These are phyloP conservation scores for Ogataea neopini DNA, from an alignment of 805 yeast species.

Conservation along the genomic window DNA sequence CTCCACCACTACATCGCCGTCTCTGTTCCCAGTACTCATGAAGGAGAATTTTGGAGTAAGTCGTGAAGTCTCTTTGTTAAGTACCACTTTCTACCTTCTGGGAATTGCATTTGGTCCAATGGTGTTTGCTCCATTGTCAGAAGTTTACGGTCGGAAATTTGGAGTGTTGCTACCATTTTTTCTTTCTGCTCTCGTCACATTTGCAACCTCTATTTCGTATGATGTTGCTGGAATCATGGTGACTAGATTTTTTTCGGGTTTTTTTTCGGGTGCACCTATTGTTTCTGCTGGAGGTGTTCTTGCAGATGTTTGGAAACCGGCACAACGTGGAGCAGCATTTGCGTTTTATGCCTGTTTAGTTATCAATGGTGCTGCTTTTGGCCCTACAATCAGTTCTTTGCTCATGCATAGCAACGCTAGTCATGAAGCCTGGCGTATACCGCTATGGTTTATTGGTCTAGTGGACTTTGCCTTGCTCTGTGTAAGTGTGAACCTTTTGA, in stretches of 20 bases:
- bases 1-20: constrained; percentile 50
- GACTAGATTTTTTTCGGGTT: constrained; percentile 58
- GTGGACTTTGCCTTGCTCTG: constrained; percentile 37
- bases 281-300: constrained; percentile 60
- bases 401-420: constrained; percentile 43
- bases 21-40: constrained; percentile 30
- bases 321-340: constrained; percentile 53
- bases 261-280: constrained; percentile 60
- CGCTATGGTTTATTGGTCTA: constrained; percentile 51
- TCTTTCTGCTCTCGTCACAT: constrained; percentile 42
- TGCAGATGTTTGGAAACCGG: constrained; percentile 56
- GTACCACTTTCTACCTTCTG: constrained; percentile 58
- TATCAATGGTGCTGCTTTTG: constrained; percentile 68
- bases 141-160: constrained; percentile 43
- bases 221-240: constrained; percentile 52
- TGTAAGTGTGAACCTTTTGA: constrained; percentile 34
- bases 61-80: constrained; percentile 48
- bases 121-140: constrained; percentile 62
- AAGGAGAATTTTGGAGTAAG: constrained; percentile 41
- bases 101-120: constrained; percentile 73
- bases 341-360: constrained; percentile 51
- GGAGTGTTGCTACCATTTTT: constrained; percentile 46
- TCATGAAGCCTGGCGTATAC: constrained; percentile 56
- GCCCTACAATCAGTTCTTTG: constrained; percentile 57
- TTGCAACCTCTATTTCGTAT: constrained; percentile 52